Percentiles rank a stretch among this genome's conserved stretches.
Evolutionary conservation across 345 rosid species (phyloP).

Genomic region (Salix koriyanagi): DNA sequence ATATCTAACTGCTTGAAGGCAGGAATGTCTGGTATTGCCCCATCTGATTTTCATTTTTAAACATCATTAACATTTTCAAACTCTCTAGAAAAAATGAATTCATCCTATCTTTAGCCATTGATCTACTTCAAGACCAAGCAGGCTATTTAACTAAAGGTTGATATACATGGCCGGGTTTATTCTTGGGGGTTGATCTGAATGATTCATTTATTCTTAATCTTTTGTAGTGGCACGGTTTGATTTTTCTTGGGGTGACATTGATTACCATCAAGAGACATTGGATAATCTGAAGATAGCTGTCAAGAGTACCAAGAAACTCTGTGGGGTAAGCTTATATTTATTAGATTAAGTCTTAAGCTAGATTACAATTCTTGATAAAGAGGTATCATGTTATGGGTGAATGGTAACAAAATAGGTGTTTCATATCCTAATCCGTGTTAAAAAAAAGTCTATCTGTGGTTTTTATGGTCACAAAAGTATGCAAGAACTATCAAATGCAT

Average conservation of each 20-base stretch:
- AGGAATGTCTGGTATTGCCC: conserved; percentile 76
- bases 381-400: background rate
- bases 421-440: background rate
- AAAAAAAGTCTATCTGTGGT: background rate
- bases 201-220: background rate
- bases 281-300: conserved; percentile 76
- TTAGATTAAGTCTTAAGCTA: background rate
- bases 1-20: conserved; percentile 79
- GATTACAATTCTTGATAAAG: background rate
- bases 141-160: background rate
- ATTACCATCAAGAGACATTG: conserved; percentile 80
- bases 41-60: background rate
- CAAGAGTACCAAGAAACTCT: conserved; percentile 77
- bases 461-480: background rate
- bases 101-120: background rate
- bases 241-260: conserved; percentile 79
- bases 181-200: background rate
- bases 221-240: conserved; percentile 79
- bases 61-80: background rate
- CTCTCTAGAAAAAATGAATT: background rate
- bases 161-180: background rate
- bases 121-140: background rate
- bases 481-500: background rate
- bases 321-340: conserved; percentile 54
- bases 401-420: background rate